Conservation (phyloP, 139 green algal species). For the Chlorella ohadii region DNA sequence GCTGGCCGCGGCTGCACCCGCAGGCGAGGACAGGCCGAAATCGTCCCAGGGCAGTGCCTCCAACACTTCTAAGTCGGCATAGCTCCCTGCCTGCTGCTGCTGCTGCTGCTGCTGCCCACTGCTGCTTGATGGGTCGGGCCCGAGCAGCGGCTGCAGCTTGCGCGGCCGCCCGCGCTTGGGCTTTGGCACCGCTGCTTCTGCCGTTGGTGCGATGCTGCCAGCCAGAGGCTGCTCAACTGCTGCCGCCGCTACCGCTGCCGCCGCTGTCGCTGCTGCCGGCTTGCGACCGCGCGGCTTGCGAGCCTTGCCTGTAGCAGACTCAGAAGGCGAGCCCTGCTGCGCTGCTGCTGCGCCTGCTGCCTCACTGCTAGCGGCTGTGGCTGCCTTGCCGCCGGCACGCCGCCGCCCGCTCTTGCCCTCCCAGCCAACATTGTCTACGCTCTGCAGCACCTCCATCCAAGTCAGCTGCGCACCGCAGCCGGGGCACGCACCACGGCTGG, state of each 20-base stretch:
- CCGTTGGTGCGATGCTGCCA: not conserved
- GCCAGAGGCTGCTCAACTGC: not conserved
- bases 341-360: not conserved
- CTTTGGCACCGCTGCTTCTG: not conserved
- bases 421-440: conserved; percentile 47
- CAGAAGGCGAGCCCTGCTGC: not conserved
- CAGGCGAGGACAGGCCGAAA: conserved; percentile 6
- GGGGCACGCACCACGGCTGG: conserved; percentile 45
- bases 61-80: not conserved
- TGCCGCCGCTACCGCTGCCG: not conserved
- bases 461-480: conserved; percentile 26
- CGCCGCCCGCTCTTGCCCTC: not conserved
- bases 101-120: conserved; percentile 6
- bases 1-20: not conserved
- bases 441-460: conserved; percentile 53
- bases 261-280: not conserved
- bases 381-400: not conserved
- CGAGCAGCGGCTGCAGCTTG: conserved; percentile 14
- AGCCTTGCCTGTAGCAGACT: not conserved
- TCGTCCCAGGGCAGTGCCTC: conserved; percentile 23
- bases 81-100: not conserved
- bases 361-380: not conserved
- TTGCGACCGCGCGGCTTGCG: not conserved
- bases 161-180: conserved; percentile 1
- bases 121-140: not conserved